These are phyloP conservation scores for Brettanomyces naardenensis DNA, from an alignment of 805 yeast species.

Conservation along the genomic window DNA sequence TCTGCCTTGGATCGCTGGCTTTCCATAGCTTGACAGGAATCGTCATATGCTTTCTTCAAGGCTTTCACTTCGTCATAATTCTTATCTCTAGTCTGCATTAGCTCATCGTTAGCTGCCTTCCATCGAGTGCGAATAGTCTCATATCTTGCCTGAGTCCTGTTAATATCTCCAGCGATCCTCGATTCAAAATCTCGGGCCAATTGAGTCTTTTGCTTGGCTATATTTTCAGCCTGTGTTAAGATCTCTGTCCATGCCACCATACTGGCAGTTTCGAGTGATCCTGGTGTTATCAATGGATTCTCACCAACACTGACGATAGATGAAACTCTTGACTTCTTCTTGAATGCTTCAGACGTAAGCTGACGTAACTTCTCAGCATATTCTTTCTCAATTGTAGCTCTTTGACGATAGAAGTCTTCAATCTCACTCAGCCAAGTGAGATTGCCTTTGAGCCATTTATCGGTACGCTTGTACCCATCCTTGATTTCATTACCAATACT, in stretches of 20 bases:
- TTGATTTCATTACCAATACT: conserved; percentile 66
- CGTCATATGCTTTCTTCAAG: conserved; percentile 72
- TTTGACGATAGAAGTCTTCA: conserved; percentile 74
- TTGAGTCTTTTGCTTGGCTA: conserved; percentile 57
- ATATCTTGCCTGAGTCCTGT: conserved; percentile 43
- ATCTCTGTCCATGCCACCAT: conserved; percentile 88
- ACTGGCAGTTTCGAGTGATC: conserved; percentile 83
- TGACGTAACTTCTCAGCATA: conserved; percentile 61
- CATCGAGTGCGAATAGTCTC: conserved; percentile 49
- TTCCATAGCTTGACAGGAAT: conserved; percentile 75
- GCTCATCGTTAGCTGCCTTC: conserved; percentile 49
- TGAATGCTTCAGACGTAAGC: conserved; percentile 61
- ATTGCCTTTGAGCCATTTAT: conserved; percentile 72
- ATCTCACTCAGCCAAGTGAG: conserved; percentile 70
- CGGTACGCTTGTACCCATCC: conserved; percentile 73
- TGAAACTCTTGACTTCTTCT: conserved; percentile 63
- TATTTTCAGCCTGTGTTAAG: conserved; percentile 71
- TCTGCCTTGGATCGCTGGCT: conserved; percentile 67
- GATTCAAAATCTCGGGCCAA: conserved; percentile 53
- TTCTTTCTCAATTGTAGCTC: conserved; percentile 77
- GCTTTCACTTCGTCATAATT: conserved; percentile 51
- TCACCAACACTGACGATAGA: conserved; percentile 82
- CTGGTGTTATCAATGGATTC: conserved; percentile 85
- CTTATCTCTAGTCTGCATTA: conserved; percentile 39
- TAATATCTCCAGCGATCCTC: conserved; percentile 55